These are phyloP conservation scores for Boletus eberwhitei DNA, from an alignment of 768 basidiomycete species.

Conservation along the genomic window DNA sequence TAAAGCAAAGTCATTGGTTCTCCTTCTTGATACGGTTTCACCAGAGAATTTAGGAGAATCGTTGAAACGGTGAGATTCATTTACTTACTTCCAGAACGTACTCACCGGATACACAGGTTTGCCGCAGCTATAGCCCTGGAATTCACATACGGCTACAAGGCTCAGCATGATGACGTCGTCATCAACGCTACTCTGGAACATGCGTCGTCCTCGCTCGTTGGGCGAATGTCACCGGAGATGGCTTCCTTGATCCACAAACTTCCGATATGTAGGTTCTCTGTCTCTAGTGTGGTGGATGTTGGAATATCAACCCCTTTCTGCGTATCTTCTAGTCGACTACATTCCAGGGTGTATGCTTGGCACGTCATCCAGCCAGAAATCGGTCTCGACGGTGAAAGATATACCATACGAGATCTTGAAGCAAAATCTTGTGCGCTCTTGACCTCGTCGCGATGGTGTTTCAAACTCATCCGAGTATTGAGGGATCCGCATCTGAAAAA, in stretches of 20 bases:
- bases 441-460: neutral
- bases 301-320: neutral
- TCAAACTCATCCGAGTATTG: neutral
- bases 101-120: neutral
- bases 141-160: slow-evolving; percentile 1
- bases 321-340: neutral
- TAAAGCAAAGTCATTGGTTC: neutral
- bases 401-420: slow-evolving; percentile 41
- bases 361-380: neutral
- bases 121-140: neutral
- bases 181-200: neutral
- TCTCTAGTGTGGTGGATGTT: neutral
- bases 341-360: slow-evolving; percentile 1
- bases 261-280: neutral
- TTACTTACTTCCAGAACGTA: neutral
- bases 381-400: neutral
- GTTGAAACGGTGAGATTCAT: neutral
- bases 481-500: neutral
- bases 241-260: neutral
- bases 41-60: neutral
- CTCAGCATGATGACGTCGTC: neutral
- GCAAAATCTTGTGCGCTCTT: slow-evolving; percentile 38
- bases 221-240: neutral
- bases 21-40: neutral
- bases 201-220: neutral